Conservation (phyloP, 768 basidiomycete species). For the Tricholoma flavovirens region DNA sequence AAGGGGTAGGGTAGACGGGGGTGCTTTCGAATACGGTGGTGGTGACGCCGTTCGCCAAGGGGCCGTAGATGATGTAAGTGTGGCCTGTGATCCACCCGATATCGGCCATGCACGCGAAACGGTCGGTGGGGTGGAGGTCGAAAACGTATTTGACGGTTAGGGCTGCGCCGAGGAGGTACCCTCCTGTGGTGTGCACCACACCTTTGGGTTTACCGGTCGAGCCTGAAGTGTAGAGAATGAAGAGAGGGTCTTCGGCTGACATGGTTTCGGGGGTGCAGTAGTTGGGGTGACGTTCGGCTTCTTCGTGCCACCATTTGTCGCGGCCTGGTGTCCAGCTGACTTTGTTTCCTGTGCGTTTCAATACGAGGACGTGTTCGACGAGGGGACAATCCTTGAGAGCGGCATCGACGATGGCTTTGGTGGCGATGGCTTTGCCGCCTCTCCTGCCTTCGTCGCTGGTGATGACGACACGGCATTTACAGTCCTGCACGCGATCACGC, state of each 20-base stretch:
- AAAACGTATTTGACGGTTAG: conserved; percentile 97
- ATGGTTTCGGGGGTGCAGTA: conserved; percentile 90
- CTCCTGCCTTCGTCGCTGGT: conserved; percentile 93
- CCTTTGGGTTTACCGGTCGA: conserved; percentile 97
- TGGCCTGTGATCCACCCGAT: conserved; percentile 99
- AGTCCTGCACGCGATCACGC: conserved; percentile 88
- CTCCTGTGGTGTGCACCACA: conserved; percentile 84
- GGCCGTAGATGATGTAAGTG: conserved; percentile 95
- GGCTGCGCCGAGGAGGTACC: conserved; percentile 88
- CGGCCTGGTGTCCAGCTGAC: conserved; percentile 79
- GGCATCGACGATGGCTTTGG: conserved; percentile 89
- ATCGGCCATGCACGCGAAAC: conserved; percentile 97
- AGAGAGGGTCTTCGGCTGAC: conserved; percentile 91
- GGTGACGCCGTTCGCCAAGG: conserved; percentile 78
- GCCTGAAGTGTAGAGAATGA: conserved; percentile 97
- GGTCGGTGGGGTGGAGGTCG: conserved; percentile 94
- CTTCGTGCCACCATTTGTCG: conserved; percentile 98
- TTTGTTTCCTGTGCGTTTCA: conserved; percentile 79
- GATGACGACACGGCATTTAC: conserved; percentile 84
- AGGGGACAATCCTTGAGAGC: conserved; percentile 79
- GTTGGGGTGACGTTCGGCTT: conserved; percentile 71
- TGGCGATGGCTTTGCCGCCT: conserved; percentile 93
- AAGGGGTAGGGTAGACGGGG: conserved; percentile 92
- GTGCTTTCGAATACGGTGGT: conserved; percentile 94
- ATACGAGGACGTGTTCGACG: conserved; percentile 88